Evolutionary conservation across 148 eudicot species (phyloP).

Genomic region (Cornus suecica): DNA sequence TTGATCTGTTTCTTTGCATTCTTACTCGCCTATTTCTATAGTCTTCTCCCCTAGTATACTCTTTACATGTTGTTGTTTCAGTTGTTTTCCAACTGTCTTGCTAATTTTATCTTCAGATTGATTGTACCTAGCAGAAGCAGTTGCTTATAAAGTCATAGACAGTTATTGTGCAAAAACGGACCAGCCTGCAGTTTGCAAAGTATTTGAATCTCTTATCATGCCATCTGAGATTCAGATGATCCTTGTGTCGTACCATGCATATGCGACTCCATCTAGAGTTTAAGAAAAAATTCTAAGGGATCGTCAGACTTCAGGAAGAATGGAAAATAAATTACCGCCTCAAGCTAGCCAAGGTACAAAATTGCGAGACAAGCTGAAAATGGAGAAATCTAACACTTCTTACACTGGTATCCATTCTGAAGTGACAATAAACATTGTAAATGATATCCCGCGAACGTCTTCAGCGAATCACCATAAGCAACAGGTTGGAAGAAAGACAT

Average conservation of each 20-base stretch:
- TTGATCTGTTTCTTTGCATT: background rate
- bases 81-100: too few relatives aligned
- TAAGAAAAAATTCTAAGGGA: conserved; percentile 24
- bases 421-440: conserved; percentile 33
- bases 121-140: too few relatives aligned
- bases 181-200: background rate
- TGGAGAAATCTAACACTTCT: conserved; percentile 40
- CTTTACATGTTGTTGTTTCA: background rate
- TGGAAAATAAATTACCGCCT: conserved; percentile 30
- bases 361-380: conserved; percentile 46
- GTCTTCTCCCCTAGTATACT: background rate
- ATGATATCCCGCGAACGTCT: conserved; percentile 20
- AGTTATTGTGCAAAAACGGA: background rate
- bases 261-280: conserved; percentile 23
- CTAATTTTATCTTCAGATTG: too few relatives aligned
- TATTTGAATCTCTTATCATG: background rate
- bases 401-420: conserved; percentile 53
- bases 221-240: conserved; percentile 13
- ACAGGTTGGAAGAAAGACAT: conserved; percentile 23
- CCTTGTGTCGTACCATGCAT: conserved; percentile 11
- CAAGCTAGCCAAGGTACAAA: conserved; percentile 37
- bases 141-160: too few relatives aligned
- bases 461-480: conserved; percentile 32
- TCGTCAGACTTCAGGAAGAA: conserved; percentile 15
- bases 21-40: background rate